Evolutionary conservation across 768 basidiomycete species (phyloP), one percentile per base, ranked within the genome.

Genomic region (Tylopilus balloui): DNA sequence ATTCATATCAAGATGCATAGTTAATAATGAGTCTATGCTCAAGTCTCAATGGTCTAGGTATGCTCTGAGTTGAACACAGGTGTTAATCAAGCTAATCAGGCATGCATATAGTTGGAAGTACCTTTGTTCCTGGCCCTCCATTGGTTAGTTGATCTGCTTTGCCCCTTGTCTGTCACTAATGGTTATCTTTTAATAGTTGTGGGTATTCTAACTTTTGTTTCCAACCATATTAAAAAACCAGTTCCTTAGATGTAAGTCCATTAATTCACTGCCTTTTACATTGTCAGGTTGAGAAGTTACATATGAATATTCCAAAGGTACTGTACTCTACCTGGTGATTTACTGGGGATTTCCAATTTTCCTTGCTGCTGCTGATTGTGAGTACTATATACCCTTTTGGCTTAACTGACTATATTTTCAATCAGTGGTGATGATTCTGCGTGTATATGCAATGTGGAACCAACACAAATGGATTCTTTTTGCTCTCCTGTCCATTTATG

Each of bases 341-440:
- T 24, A 46, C 15, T 58, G 56, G 57, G 12, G 28, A 21, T 59
- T 48, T 2, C 29, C 42, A 4, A 2, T 61, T 2, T 61, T 61
- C 24, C 20, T 55, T 1, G 49, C 38, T 24, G 52, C 50, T 17
- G 52, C 51, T 1, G 56, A 61, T 46, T 1, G 60, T 61, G 44
- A 51, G 59, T 14, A n/a, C 15, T 14, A 4, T 14, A 47, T n/a
- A 0, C 5, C 24, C 13, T 20, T 0, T 24, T 23, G 13, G 13
- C 15, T n/a, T 2, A 15, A 32, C 14, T 32, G 31, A 32, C 31
- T 14, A 14, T 6, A 32, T 32, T 14, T 32, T 15, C 13, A 13
- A 15, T 32, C 14, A 60, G 58, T 60, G 3, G 31, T 60, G 32
- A 60, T 60, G 58, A 43, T 57, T 17, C 42, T 60, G 11, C 58